Conservation (phyloP, 257 asterid species). For the Handroanthus guayacan region DNA sequence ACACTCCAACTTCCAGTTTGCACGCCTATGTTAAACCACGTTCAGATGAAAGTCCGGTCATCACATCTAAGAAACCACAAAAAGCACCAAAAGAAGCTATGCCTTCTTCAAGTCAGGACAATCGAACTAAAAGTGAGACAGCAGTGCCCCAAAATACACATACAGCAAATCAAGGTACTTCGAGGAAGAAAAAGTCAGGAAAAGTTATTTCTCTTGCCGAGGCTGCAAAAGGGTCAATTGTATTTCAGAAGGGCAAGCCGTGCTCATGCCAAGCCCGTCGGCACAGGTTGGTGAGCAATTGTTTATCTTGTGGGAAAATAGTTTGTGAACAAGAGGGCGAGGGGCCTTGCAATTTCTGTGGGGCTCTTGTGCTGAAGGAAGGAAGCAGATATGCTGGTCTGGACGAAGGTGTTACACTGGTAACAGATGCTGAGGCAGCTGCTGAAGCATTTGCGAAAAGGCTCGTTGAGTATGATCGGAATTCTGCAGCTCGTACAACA, state of each 20-base stretch:
- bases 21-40: conserved; percentile 88
- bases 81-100: conserved; percentile 59
- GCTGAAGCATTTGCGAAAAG: conserved; percentile 94
- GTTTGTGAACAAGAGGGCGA: conserved; percentile 98
- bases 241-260: conserved; percentile 92
- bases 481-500: conserved; percentile 97
- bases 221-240: conserved; percentile 91
- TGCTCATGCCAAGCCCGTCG: conserved; percentile 96
- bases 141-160: conserved; percentile 46
- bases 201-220: conserved; percentile 88
- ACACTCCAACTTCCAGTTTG: conserved; percentile 57
- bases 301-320: conserved; percentile 94
- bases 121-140: conserved; percentile 42
- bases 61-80: conserved; percentile 59
- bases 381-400: conserved; percentile 92
- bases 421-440: conserved; percentile 76
- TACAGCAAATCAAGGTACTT: conserved; percentile 47
- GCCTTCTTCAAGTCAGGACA: conserved; percentile 52
- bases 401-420: conserved; percentile 55
- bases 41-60: conserved; percentile 48
- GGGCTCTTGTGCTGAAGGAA: conserved; percentile 87
- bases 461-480: conserved; percentile 94
- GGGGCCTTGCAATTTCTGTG: conserved; percentile 94
- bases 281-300: conserved; percentile 84
- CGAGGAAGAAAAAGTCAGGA: conserved; percentile 87